Conservation (phyloP, 1,139 yeast species). For the Magnusiomyces fungicola region DNA sequence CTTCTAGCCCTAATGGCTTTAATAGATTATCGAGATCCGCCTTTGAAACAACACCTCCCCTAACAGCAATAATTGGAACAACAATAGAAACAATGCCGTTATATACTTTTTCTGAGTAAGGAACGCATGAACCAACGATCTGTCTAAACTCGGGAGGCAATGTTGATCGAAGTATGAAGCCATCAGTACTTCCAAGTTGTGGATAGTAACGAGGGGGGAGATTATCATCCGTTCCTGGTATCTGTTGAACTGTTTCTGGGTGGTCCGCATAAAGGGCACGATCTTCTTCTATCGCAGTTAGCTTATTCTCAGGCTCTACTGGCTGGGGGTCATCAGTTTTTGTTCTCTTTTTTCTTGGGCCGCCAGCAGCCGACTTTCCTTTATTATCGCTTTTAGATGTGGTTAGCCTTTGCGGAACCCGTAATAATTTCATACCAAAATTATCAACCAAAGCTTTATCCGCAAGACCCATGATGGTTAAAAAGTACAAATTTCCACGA, state of each 20-base stretch:
- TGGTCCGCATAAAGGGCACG: neutral
- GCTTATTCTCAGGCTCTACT: neutral
- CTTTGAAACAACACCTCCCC: conserved; percentile 10
- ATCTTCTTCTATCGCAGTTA: neutral
- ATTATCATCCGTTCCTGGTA: neutral
- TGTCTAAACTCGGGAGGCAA: neutral
- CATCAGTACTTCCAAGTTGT: neutral
- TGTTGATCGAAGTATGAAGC: neutral
- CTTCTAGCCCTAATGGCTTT: conserved; percentile 6
- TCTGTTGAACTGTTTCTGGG: neutral
- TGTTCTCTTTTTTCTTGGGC: neutral
- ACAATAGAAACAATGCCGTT: conserved; percentile 11
- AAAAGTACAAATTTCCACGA: neutral
- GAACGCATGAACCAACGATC: neutral
- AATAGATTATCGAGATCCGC: conserved; percentile 8
- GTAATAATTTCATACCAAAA: neutral
- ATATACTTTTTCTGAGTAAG: conserved; percentile 10
- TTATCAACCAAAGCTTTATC: neutral
- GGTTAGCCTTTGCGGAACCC: neutral
- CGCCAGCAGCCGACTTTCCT: neutral
- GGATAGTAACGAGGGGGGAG: neutral
- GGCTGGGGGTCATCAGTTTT: neutral
- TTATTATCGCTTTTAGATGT: neutral
- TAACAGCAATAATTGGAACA: conserved; percentile 10
- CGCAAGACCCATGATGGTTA: neutral